Percentiles rank a stretch among this genome's conserved stretches.
Conservation (phyloP, 352 stramenopile genomes). For the Phytophthora meadii region DNA sequence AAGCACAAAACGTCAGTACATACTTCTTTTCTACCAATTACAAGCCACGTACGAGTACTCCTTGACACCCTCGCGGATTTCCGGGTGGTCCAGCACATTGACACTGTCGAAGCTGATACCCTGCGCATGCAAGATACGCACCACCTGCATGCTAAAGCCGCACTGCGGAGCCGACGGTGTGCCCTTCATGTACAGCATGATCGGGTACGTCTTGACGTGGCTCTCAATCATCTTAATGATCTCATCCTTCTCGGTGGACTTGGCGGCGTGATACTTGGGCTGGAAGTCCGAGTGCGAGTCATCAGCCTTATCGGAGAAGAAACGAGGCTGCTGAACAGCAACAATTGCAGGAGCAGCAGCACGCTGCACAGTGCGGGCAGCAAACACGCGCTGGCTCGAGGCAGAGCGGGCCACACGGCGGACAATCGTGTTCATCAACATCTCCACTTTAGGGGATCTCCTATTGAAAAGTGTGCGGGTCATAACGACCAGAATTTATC, state of each 20-base stretch:
- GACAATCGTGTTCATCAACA: constrained; percentile 46
- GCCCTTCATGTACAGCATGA: constrained; percentile 99
- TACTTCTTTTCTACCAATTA: neutral
- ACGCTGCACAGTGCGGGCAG: neutral
- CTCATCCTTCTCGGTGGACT: constrained; percentile 88
- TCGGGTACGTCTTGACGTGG: constrained; percentile 90
- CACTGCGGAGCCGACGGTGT: constrained; percentile 97
- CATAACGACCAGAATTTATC: neutral
- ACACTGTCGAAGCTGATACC: constrained; percentile 97
- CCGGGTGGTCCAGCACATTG: constrained; percentile 98
- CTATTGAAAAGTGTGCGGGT: constrained; percentile 11
- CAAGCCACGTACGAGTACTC: constrained; percentile 92
- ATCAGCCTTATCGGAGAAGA: constrained; percentile 57
- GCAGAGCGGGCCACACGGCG: constrained; percentile 43
- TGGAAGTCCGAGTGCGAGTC: constrained; percentile 91
- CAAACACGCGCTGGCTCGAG: constrained; percentile 27
- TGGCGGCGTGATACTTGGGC: constrained; percentile 85
- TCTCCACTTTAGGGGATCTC: constrained; percentile 10
- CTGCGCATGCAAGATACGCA: constrained; percentile 94
- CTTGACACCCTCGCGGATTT: constrained; percentile 98
- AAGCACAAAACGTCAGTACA: constrained; percentile 4
- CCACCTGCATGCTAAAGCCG: constrained; percentile 97
- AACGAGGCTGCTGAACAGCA: constrained; percentile 12
- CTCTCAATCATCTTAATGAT: constrained; percentile 92
- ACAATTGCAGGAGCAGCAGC: constrained; percentile 3